phyloP scores from a whole-genome alignment of 73 alveolate genomes.

The Tetrahymena malaccensis region DNA sequence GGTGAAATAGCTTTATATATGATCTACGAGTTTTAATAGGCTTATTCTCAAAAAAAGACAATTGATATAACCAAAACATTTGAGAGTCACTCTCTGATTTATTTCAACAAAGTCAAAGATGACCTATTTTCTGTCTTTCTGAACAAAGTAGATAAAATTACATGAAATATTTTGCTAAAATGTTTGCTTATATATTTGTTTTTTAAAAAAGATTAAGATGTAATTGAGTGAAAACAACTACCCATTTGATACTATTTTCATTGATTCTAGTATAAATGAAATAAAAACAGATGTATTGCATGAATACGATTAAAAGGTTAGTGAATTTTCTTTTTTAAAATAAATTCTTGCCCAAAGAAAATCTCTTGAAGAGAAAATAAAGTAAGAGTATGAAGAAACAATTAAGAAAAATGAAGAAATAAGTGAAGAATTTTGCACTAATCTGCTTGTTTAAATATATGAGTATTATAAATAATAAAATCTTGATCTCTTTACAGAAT shows the following conservation, averaged over 20 bases:
- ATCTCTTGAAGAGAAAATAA: neutral
- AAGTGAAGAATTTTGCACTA: neutral
- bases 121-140: neutral
- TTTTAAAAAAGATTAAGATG: neutral
- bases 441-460: neutral
- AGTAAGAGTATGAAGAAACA: neutral
- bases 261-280: neutral
- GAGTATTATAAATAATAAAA: neutral
- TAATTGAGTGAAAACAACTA: neutral
- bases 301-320: neutral
- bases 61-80: neutral
- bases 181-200: neutral
- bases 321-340: neutral
- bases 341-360: neutral
- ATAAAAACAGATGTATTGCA: neutral
- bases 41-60: neutral
- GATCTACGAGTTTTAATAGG: neutral
- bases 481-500: neutral
- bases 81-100: neutral
- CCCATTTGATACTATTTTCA: neutral
- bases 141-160: neutral
- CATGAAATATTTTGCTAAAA: neutral
- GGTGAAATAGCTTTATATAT: neutral
- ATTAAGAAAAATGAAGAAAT: neutral
- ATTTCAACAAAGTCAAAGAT: neutral